Evolutionary conservation across 2,329 filamentous ascomycete species (phyloP).

Genomic region (Arachnomyces sp.): DNA sequence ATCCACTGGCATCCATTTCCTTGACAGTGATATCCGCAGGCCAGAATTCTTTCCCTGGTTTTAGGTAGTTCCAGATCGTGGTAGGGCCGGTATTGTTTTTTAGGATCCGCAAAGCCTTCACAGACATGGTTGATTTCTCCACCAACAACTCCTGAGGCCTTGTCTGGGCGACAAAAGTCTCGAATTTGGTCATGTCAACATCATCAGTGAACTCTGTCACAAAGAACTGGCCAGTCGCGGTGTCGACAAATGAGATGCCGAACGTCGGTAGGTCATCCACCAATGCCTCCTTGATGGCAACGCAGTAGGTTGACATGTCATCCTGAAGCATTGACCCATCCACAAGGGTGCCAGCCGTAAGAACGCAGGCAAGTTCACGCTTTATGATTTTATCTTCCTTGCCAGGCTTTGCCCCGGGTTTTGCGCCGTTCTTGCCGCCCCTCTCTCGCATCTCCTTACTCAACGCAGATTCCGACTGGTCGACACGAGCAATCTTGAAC

Average conservation of each 20-base stretch:
- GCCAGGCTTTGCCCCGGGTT: slow-evolving; percentile 39
- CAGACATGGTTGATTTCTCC: slow-evolving; percentile 77
- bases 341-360: slow-evolving; percentile 87
- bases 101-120: slow-evolving; percentile 82
- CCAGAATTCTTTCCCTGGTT: slow-evolving; percentile 84
- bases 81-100: slow-evolving; percentile 93
- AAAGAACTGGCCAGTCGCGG: slow-evolving; percentile 90
- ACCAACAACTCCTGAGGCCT: slow-evolving; percentile 79
- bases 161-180: slow-evolving; percentile 91
- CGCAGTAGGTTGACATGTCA: slow-evolving; percentile 94
- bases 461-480: slow-evolving; percentile 91
- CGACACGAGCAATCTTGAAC: slow-evolving; percentile 91
- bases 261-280: slow-evolving; percentile 70
- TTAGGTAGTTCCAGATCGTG: slow-evolving; percentile 91
- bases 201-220: slow-evolving; percentile 90
- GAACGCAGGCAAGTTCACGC: slow-evolving; percentile 79
- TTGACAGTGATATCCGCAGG: slow-evolving; percentile 70
- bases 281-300: slow-evolving; percentile 76
- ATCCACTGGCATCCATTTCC: slow-evolving; percentile 70
- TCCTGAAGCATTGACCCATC: slow-evolving; percentile 96
- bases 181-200: slow-evolving; percentile 87
- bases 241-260: slow-evolving; percentile 88
- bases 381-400: slow-evolving; percentile 91
- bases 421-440: slow-evolving; percentile 44
- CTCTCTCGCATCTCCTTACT: slow-evolving; percentile 99